Evolutionary conservation across 1,139 yeast genomes (phyloP), one percentile per base, ranked within the genome.

Genomic region (Protomyces lactucae-debilis): DNA sequence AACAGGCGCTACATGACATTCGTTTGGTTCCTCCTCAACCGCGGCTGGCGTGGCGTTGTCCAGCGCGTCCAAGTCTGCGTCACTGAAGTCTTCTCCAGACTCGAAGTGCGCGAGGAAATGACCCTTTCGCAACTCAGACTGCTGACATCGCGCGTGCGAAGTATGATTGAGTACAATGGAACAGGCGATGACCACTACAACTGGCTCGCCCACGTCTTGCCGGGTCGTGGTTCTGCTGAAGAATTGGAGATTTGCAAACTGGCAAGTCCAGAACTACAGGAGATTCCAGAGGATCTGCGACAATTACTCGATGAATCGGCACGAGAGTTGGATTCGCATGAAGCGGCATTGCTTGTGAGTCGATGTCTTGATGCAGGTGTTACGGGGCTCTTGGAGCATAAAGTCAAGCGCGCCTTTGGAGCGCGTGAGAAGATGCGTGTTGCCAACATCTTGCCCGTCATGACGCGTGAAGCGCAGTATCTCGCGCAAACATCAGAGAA

Each of bases 11-110:
- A 88, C 73, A 79, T 93, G 66, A 87, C 96, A 1, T 83, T 90
- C 68, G 85, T 92, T 70, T 93, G 98, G 97, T 93, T 97, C 97
- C 76, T 93, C 60, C 79, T 93, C 66, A 91, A 93, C 74, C 83
- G 85, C 69, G 98, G 98, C 1, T 90, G 95, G 93, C 28, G 39
- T n/a, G 56, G 73, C 78, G 46, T 78, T 79, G 87, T 61, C 57
- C 78, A 80, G 57, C 75, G 81, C 45, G 83, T 90, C 40, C 84
- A 84, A 71, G 74, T 75, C 0, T 78, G 83, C 3, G 95, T 92
- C 2, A 78, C 77, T 46, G 79, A 79, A 43, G 85, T 85, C 52
- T 90, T 91, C 73, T 82, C 54, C 63, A 52, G 64, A n/a, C 51
- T 55, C 67, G 57, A 64, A 5, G 68, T 67, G 14, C 61, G 67